Conservation (phyloP, 2,329 filamentous ascomycete genomes). For the Onygenales sp. region DNA sequence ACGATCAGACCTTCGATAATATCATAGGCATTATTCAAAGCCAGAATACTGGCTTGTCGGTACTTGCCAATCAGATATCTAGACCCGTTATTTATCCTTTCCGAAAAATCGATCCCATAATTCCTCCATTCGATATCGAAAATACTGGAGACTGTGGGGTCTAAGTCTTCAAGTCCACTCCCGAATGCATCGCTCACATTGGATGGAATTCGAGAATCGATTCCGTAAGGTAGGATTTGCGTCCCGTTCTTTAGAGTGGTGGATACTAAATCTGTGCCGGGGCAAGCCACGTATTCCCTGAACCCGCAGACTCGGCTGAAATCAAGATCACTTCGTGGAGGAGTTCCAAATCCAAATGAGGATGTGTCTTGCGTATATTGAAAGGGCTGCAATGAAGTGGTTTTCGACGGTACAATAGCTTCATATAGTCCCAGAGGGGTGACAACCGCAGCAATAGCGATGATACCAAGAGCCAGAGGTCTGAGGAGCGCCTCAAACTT, state of each 20-base stretch:
- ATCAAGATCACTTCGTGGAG: constrained; percentile 21
- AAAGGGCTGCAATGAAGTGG: constrained; percentile 20
- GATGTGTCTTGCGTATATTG: constrained; percentile 29
- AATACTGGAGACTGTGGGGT: constrained; percentile 30
- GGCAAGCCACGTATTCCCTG: constrained; percentile 14
- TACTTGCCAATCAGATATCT: constrained; percentile 21
- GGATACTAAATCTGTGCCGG: constrained; percentile 14
- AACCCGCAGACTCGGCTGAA: constrained; percentile 25
- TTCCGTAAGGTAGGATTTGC: constrained; percentile 15
- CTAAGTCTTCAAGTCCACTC: constrained; percentile 23
- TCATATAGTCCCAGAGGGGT: constrained; percentile 40
- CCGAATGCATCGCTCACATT: constrained; percentile 27
- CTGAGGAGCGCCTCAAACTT: constrained; percentile 17
- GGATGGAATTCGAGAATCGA: constrained; percentile 25
- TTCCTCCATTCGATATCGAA: constrained; percentile 35
- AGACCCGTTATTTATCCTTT: constrained; percentile 22
- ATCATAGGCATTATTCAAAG: constrained; percentile 23
- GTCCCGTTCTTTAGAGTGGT: constrained; percentile 16
- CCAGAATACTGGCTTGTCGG: constrained; percentile 21
- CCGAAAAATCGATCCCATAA: constrained; percentile 14
- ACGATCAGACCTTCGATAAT: constrained; percentile 38
- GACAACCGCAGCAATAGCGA: constrained; percentile 37
- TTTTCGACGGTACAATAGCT: constrained; percentile 17
- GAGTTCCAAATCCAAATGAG: constrained; percentile 32
- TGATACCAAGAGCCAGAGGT: constrained; percentile 22